Percentiles rank a stretch among this genome's conserved stretches.
These are phyloP conservation scores for Scheffersomyces titani DNA, from an alignment of 1,139 yeast species.

Conservation along the genomic window DNA sequence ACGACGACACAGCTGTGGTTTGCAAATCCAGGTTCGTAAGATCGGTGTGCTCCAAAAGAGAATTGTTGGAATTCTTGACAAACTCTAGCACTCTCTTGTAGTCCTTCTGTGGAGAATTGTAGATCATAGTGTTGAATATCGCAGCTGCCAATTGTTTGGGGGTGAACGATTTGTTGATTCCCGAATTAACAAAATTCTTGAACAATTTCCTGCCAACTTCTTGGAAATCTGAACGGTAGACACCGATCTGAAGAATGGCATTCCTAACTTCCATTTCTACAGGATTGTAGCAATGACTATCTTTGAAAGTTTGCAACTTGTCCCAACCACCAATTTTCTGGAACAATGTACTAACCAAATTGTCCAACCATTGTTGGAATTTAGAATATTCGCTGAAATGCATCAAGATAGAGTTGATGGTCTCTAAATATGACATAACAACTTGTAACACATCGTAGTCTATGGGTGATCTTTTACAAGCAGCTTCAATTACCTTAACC, in stretches of 20 bases:
- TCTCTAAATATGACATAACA: conserved; percentile 35
- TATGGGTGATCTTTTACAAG: conserved; percentile 21
- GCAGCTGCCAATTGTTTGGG: conserved; percentile 49
- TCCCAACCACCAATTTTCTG: conserved; percentile 29
- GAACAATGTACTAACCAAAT: conserved; percentile 19
- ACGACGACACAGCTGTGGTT: conserved; percentile 53
- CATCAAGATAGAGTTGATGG: conserved; percentile 27
- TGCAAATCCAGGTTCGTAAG: conserved; percentile 40
- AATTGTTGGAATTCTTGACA: conserved; percentile 48
- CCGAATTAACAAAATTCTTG: conserved; percentile 47
- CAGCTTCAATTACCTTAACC: conserved; percentile 24
- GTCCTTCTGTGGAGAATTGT: conserved; percentile 43
- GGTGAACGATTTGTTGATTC: conserved; percentile 44
- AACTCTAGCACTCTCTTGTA: conserved; percentile 58
- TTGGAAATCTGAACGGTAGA: conserved; percentile 27
- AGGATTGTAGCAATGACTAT: conserved; percentile 11
- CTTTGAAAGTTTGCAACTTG: conserved; percentile 6
- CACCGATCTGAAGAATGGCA: conserved; percentile 38
- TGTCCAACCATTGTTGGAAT: conserved; percentile 24
- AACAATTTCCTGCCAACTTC: conserved; percentile 38
- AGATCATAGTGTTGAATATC: conserved; percentile 34
- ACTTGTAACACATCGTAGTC: conserved; percentile 30
- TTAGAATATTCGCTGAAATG: conserved; percentile 27
- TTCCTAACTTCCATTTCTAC: conserved; percentile 44
- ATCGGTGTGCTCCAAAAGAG: conserved; percentile 35